Percentiles rank a stretch among this genome's conserved stretches.
phyloP scores from a whole-genome alignment of 2,329 filamentous ascomycete species.

The Beauveria australis region DNA sequence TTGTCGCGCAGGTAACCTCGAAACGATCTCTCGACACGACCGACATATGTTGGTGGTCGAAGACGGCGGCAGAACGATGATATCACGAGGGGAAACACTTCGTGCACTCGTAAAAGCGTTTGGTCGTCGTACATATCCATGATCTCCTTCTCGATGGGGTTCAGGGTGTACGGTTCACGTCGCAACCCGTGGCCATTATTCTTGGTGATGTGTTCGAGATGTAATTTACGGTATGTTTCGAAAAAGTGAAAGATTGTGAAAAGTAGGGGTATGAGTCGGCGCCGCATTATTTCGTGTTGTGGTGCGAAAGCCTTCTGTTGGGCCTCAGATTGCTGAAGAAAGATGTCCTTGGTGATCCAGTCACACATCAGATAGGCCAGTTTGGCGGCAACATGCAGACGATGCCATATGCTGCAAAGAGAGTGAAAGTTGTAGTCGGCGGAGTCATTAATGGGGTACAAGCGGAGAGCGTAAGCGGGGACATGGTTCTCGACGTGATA shows the following conservation, averaged over 20 bases:
- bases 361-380: constrained; percentile 54
- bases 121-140: constrained; percentile 59
- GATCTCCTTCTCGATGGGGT: constrained; percentile 54
- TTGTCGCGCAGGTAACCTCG: constrained; percentile 57
- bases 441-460: constrained; percentile 47
- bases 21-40: constrained; percentile 52
- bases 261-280: constrained; percentile 53
- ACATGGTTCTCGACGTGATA: constrained; percentile 53
- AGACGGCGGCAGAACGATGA: constrained; percentile 56
- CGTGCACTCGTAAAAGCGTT: constrained; percentile 54
- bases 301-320: constrained; percentile 50
- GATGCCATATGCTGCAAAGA: constrained; percentile 57
- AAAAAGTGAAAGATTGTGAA: constrained; percentile 63
- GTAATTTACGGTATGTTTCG: constrained; percentile 53
- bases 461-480: constrained; percentile 49
- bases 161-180: constrained; percentile 47
- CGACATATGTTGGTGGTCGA: constrained; percentile 56
- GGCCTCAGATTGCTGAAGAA: constrained; percentile 47
- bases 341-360: constrained; percentile 58
- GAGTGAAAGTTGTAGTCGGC: constrained; percentile 48
- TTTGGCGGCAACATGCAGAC: constrained; percentile 56
- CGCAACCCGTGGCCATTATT: constrained; percentile 43
- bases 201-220: constrained; percentile 47
- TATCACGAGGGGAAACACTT: constrained; percentile 56
- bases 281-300: constrained; percentile 56